Base-by-base conservation (phyloP, 345 rosid genomes). In the Salix viminalis region DNA sequence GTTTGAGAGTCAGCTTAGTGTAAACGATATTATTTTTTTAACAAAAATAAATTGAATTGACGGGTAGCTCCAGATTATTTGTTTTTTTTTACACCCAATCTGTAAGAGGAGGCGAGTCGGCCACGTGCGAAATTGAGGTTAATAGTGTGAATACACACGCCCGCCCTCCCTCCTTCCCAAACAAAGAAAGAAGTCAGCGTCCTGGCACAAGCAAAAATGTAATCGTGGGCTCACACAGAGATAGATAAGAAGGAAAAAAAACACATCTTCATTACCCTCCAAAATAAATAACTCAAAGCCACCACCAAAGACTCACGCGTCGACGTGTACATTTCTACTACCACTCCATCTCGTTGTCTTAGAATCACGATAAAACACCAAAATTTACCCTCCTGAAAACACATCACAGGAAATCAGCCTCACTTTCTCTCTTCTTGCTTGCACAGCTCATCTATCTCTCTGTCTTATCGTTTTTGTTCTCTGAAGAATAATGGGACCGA, bases 401-500 rank as follows among this genome's bases (percentile, higher is more conserved):
- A 11, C 46, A 42, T 42, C 46, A 56, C n/a, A 7, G 58, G 48
- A 56, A 60, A 48, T 71, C n/a, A 36, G 10, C 9, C 58, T 23
- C 10, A 10, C 70, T 18, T 5, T 67, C 18, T 41, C 68, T 42
- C 70, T 70, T 46, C 18, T 42, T 16, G 50, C 60, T 2, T 48
- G n/a, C 46, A 19, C 19, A 32, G 58, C 41, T 67, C 44, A 30
- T 15, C n/a, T 48, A 32, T 26, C 14, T 6, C 54, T 18, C 52
- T 52, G 44, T 26, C 54, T 39, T 8, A 4, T 15, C 12, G 54
- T 68, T 70, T 14, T 21, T 13, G 7, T 44, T 60, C 30, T 11
- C 62, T 28, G 4, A 44, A 34, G 7, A 19, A 7, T 72, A 39
- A 93, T 95, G 99, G 85, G 80, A 76, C 97, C 96, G 39, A 39